Evolutionary conservation across 2,329 filamentous ascomycete species (phyloP), one percentile per base, ranked within the genome.

Genomic region (Ceratocystis cubensis): DNA sequence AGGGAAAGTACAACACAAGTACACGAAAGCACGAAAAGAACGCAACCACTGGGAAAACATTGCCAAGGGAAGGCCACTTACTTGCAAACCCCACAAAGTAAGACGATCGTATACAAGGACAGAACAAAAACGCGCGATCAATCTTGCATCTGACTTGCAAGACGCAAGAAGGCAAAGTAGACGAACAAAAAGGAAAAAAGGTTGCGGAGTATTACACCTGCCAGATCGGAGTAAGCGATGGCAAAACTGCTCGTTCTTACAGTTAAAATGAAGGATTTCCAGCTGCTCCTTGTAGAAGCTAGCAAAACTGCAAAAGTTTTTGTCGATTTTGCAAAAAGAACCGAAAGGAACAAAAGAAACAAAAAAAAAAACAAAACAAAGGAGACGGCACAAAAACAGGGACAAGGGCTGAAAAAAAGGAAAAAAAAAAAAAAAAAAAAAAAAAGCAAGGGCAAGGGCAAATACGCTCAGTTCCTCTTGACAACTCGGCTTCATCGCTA

Each of bases 211-310:
- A 17, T 20, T 53, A 17, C 22, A 28, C 22, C 22, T 53, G 48
- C 48, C 48, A 53, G 48, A 28, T 28, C 48, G 48, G 48, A 53
- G 48, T 53, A 53, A 53, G 48, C 48, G 48, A 22, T 53, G 48
- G 48, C 48, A 28, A 53, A 53, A 25, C 25, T 28, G 22, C 17
- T 28, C 25, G 48, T 53, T 53, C 48, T 53, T 28, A 53, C 56
- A 33, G 56, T 37, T 37, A 28, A 59, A n/a, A 30, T 20, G 17
- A 20, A 59, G 56, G 56, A 59, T 59, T 59, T 59, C 56, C 56
- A 59, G 56, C 56, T 59, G 56, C 17, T 59, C 13, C 25, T 37
- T 10, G 28, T 37, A n/a, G 6, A 33, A 59, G 56, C 17, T 10
- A 59, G 8, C 28, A 59, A n/a, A 59, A 59, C 28, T 37, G 30